phyloP scores from a whole-genome alignment of 345 rosid species.

The Cardamine resedifolia region DNA sequence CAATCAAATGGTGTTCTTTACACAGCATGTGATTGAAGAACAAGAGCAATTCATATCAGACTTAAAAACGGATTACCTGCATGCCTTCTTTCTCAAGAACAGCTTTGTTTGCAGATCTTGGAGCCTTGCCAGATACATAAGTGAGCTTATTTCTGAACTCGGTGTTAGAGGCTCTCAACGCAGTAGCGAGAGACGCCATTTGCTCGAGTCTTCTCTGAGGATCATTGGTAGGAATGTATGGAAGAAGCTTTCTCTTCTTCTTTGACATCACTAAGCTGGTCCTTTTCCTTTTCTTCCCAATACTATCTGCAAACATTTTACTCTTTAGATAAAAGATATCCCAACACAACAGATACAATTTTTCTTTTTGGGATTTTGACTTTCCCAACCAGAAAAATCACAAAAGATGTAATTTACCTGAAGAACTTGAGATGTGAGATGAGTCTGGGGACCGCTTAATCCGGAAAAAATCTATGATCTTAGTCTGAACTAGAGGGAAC shows the following conservation, averaged over 20 bases:
- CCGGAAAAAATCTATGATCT: conserved; percentile 78
- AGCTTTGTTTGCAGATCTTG: conserved; percentile 64
- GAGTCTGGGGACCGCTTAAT: conserved; percentile 50
- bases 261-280: conserved; percentile 63
- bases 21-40: neutral
- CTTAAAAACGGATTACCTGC: conserved; percentile 54
- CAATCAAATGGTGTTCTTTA: neutral
- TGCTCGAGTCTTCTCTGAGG: conserved; percentile 63
- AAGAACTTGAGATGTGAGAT: conserved; percentile 31
- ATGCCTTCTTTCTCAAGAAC: conserved; percentile 77
- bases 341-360: neutral
- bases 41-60: neutral
- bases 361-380: neutral
- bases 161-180: conserved; percentile 63
- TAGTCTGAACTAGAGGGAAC: conserved; percentile 78
- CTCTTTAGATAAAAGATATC: neutral
- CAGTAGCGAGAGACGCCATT: conserved; percentile 92
- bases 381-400: neutral
- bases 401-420: conserved; percentile 37
- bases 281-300: conserved; percentile 58
- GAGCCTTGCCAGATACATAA: conserved; percentile 68
- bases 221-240: conserved; percentile 67
- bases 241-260: conserved; percentile 70
- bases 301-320: conserved; percentile 36
- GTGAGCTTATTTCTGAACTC: conserved; percentile 66